Evolutionary conservation across 75 land plant species (phyloP), one percentile per base, ranked within the genome.

Genomic region (Pinus albicaulis): DNA sequence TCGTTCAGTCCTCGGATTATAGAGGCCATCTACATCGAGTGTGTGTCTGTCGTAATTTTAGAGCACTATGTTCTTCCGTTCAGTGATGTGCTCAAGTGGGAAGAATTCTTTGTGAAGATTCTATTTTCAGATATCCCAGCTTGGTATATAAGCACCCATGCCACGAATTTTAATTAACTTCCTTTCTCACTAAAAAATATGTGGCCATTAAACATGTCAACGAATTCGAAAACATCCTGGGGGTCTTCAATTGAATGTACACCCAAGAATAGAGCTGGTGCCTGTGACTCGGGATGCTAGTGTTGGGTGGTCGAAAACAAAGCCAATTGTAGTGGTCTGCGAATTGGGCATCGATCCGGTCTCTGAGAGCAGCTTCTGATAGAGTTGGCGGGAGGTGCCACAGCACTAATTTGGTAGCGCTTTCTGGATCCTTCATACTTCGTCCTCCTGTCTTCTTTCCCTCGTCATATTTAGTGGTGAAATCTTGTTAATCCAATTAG

Each of bases 161-260:
- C n/a, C n/a, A n/a, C n/a, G n/a, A n/a, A n/a, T n/a, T 48, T 10
- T 1, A 48, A 12, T 48, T 48, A 48, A 10, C 20, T 59, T 90
- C 98, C 98, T 79, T 87, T 93, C 66, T 95, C 98, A 79, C 91
- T 93, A 15, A 95, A 95, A 86, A 95, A 95, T 1, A 89, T 80
- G 79, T 91, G 98, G 11, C 98, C 98, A 83, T 92, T 65, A 78
- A 95, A 95, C 74, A 80, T 91, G 80, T 93, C 90, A 59, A 89
- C 88, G 82, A 95, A 93, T 77, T 93, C 89, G 57, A 93, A 25
- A 64, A 95, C 98, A 83, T 95, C 96, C 71, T 95, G 93, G 90
- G 83, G 38, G 74, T 89, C 71, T 80, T 91, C 75, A 95, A 93
- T 62, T 89, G 80, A 80, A 95, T 80, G 56, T 93, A 95, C 10